Conservation (phyloP, 306 rosid genomes). For the Cicer bijugum region DNA sequence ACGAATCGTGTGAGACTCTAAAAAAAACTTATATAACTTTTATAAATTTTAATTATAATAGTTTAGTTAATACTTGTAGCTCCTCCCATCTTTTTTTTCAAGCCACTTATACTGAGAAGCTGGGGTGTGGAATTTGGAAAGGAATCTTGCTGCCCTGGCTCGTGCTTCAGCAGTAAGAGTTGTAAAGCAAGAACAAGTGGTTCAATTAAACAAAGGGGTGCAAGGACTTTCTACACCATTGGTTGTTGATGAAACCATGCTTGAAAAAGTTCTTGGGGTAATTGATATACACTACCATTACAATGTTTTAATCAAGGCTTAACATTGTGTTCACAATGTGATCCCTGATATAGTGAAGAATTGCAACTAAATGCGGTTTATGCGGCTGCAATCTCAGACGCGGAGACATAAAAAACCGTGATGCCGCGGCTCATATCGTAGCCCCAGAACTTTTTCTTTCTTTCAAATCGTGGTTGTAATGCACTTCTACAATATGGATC, state of each 20-base stretch:
- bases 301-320: background rate
- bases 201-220: constrained; percentile 75
- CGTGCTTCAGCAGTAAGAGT: constrained; percentile 98
- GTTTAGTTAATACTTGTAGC: too few species aligned
- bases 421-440: background rate
- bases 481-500: constrained; percentile 8
- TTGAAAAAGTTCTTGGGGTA: constrained; percentile 99
- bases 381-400: background rate
- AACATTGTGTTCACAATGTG: background rate
- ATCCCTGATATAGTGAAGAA: background rate
- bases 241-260: constrained; percentile 90
- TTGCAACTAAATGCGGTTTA: background rate
- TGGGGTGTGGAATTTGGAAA: constrained; percentile 93
- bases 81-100: too few species aligned
- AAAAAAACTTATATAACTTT: too few species aligned
- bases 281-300: constrained; percentile 42
- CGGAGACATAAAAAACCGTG: background rate
- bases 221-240: constrained; percentile 76
- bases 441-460: background rate
- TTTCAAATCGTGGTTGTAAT: background rate
- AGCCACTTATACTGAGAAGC: too few species aligned
- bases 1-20: too few species aligned
- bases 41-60: too few species aligned
- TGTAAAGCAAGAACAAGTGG: constrained; percentile 81
- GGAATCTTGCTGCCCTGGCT: constrained; percentile 90